phyloP scores from a whole-genome alignment of 1,284 basidiomycete genomes.

The Microbotryomycetes sp. region DNA sequence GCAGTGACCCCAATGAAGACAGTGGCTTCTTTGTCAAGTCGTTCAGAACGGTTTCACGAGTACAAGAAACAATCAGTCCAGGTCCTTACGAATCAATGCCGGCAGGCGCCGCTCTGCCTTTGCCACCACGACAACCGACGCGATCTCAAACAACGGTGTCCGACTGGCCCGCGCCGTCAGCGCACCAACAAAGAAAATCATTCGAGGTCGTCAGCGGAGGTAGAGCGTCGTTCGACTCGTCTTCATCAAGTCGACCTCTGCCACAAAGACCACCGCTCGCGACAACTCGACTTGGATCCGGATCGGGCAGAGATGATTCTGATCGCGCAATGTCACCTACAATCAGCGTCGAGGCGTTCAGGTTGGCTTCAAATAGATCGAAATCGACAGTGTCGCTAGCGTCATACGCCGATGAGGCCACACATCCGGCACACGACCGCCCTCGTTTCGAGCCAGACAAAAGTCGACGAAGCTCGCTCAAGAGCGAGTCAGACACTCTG shows the following conservation, averaged over 20 bases:
- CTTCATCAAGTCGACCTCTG: neutral
- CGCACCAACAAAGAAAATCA: slow-evolving; percentile 10
- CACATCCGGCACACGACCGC: slow-evolving; percentile 3
- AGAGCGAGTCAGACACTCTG: slow-evolving; percentile 47
- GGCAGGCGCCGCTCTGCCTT: neutral
- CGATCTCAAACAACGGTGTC: neutral
- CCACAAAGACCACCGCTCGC: slow-evolving; percentile 21
- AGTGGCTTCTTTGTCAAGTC: slow-evolving; percentile 28
- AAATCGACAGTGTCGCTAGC: slow-evolving; percentile 24
- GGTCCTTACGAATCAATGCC: slow-evolving; percentile 3
- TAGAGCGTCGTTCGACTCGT: slow-evolving; percentile 18
- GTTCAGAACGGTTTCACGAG: slow-evolving; percentile 30
- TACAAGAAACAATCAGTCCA: slow-evolving; percentile 20
- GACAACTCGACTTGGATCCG: neutral
- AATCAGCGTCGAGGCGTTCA: slow-evolving; percentile 31
- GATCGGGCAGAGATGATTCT: neutral
- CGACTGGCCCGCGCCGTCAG: neutral
- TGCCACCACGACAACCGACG: neutral
- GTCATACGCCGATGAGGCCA: slow-evolving; percentile 4
- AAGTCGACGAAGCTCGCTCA: slow-evolving; percentile 56
- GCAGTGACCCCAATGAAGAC: neutral
- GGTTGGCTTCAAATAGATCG: slow-evolving; percentile 18
- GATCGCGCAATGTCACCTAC: slow-evolving; percentile 26
- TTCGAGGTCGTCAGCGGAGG: neutral
- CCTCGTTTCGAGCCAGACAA: slow-evolving; percentile 27